Conservation (phyloP, 148 eudicot genomes). For the Amaranthus hypochondriacus region DNA sequence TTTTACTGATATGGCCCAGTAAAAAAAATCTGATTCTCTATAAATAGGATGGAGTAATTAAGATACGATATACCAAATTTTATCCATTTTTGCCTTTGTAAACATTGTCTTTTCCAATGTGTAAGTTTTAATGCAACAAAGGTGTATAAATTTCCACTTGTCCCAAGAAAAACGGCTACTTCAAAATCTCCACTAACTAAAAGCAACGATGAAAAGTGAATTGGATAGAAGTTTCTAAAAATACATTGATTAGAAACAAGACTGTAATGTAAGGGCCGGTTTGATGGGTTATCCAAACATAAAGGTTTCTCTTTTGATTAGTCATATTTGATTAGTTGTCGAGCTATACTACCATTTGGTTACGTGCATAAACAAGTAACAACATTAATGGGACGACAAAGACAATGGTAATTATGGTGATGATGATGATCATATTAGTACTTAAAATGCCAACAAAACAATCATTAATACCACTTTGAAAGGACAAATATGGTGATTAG, state of each 20-base stretch:
- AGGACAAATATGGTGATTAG: background rate
- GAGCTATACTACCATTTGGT: background rate
- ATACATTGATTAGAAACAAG: background rate
- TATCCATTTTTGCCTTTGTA: too few relatives aligned
- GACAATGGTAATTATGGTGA: background rate
- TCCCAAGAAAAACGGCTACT: too few relatives aligned
- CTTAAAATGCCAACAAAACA: background rate
- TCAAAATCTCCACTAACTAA: background rate
- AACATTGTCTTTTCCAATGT: too few relatives aligned
- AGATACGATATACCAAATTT: too few relatives aligned
- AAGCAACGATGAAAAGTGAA: constrained; percentile 5
- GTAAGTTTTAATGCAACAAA: too few relatives aligned
- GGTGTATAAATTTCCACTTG: too few relatives aligned
- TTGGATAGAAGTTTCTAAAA: background rate
- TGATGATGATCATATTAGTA: background rate
- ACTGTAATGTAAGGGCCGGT: background rate
- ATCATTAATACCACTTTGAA: background rate
- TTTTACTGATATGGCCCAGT: too few relatives aligned
- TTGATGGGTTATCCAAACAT: background rate
- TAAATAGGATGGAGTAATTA: too few relatives aligned
- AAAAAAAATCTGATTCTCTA: too few relatives aligned
- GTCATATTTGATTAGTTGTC: background rate
- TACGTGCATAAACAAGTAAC: constrained; percentile 10
- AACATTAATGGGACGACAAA: constrained; percentile 8
- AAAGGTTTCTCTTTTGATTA: background rate